Base-by-base conservation (phyloP, 2,329 filamentous ascomycete genomes). In the Hypoxylon sp. region DNA sequence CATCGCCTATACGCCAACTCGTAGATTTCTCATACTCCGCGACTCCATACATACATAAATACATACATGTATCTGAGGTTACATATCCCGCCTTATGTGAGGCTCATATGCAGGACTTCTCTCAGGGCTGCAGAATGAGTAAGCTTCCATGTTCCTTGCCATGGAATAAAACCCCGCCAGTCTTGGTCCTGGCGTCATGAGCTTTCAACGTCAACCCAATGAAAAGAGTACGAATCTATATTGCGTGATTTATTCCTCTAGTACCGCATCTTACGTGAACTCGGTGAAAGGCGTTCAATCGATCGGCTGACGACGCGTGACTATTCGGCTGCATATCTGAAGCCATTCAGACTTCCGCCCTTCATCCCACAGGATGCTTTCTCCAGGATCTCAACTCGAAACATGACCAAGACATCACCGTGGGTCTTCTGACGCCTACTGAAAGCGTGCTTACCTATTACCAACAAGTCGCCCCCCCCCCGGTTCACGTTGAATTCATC, bases 231-330 rank as follows among this genome's bases (percentile, higher is more conserved):
- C 1, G 5, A 31, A n/a, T n/a, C 33, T 19, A 14, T 13, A 19
- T 33, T 66, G 55, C 59, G 63, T 59, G 24, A 61, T 67, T 61
- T 61, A 50, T 47, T 31, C 24, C 22, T 44, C 11, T 4, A 24
- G n/a, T 17, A 11, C 26, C 29, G 33, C n/a, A 10, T 65, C 47
- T 62, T 55, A 64, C 58, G 31, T 67, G 35, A 51, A 57, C 10
- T 59, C 46, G 55, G 57, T 59, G 61, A 58, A 33, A n/a, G 17
- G 5, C 9, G 8, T 44, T 52, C 9, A 11, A 22, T 11, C 17
- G 3, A 44, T 19, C 10, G 39, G 61, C 65, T 68, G 58, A 68
- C 65, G 35, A 19, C 58, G 64, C 55, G 52, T 70, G 63, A 67
- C 53, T 19, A 19, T 24, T 31, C 59, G n/a, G 42, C 13, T 53